A percentile compares a stretch with the other conserved stretches of the same genome.
These are phyloP conservation scores for Kwoniella sp. DNA, from an alignment of 768 basidiomycete species.

Conservation along the genomic window DNA sequence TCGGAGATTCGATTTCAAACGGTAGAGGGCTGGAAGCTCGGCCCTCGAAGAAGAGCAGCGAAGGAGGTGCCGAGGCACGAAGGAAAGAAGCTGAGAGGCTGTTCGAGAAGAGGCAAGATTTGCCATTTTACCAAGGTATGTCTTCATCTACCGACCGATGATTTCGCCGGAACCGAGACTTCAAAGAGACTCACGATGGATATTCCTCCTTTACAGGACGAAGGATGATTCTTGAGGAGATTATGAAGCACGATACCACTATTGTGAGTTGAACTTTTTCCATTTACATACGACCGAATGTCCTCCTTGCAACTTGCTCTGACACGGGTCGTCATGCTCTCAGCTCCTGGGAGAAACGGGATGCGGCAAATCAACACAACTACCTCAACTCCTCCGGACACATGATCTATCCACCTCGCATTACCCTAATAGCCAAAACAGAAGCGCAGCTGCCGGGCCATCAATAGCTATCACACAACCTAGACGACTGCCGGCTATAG, in stretches of 20 bases:
- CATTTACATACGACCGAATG: too few relatives aligned
- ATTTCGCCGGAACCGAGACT: not conserved
- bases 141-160: too few relatives aligned
- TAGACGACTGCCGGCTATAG: conserved; percentile 49
- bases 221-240: conserved; percentile 43
- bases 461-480: conserved; percentile 53
- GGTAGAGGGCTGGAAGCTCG: not conserved
- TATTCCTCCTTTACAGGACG: conserved; percentile 43
- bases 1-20: not conserved
- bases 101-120: conserved; percentile 33
- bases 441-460: not conserved
- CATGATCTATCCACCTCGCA: conserved; percentile 29
- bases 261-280: conserved; percentile 33
- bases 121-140: conserved; percentile 54
- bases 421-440: not conserved
- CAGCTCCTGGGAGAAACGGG: conserved; percentile 55
- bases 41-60: not conserved
- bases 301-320: too few relatives aligned
- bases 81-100: conserved; percentile 38
- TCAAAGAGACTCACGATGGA: too few relatives aligned
- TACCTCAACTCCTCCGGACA: conserved; percentile 48
- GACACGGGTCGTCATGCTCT: too few relatives aligned
- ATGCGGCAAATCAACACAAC: conserved; percentile 55
- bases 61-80: conserved; percentile 8
- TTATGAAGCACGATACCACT: conserved; percentile 51